Evolutionary conservation across 768 basidiomycete genomes (phyloP).

Genomic region (Lactarius quietus): DNA sequence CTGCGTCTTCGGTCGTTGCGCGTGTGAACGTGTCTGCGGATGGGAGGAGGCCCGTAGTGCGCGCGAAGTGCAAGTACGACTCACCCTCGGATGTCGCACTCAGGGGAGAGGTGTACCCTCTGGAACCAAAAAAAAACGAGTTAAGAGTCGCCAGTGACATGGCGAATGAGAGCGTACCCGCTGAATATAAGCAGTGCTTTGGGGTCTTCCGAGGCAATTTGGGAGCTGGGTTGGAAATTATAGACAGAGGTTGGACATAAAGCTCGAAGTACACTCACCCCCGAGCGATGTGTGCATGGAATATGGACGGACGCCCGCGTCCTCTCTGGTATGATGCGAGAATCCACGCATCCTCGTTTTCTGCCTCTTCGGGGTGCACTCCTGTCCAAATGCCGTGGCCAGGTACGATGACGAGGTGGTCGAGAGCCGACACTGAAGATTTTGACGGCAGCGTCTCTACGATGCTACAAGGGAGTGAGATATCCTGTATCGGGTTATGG

Average conservation of each 20-base stretch:
- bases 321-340: slow-evolving; percentile 78
- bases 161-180: slow-evolving; percentile 53
- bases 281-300: slow-evolving; percentile 69
- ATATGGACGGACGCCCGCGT: slow-evolving; percentile 63
- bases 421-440: slow-evolving; percentile 37
- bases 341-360: slow-evolving; percentile 72
- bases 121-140: slow-evolving; percentile 30
- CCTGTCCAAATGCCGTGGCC: slow-evolving; percentile 92
- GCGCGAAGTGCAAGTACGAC: slow-evolving; percentile 82
- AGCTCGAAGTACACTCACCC: slow-evolving; percentile 49
- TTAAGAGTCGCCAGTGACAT: neutral
- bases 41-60: slow-evolving; percentile 52
- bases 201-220: slow-evolving; percentile 20
- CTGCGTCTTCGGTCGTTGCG: slow-evolving; percentile 77
- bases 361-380: slow-evolving; percentile 45
- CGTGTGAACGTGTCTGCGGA: slow-evolving; percentile 29
- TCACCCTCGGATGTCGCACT: slow-evolving; percentile 85
- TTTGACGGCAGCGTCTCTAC: slow-evolving; percentile 3
- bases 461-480: slow-evolving; percentile 15
- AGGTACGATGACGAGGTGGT: slow-evolving; percentile 83
- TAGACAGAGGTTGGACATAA: too few relatives aligned
- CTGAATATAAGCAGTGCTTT: slow-evolving; percentile 77
- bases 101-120: slow-evolving; percentile 74
- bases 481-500: slow-evolving; percentile 29
- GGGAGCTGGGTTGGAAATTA: slow-evolving; percentile 5